Base-by-base conservation (phyloP, 225 moss, liverwort and hornwort genomes). In the Sphagnum contortum region DNA sequence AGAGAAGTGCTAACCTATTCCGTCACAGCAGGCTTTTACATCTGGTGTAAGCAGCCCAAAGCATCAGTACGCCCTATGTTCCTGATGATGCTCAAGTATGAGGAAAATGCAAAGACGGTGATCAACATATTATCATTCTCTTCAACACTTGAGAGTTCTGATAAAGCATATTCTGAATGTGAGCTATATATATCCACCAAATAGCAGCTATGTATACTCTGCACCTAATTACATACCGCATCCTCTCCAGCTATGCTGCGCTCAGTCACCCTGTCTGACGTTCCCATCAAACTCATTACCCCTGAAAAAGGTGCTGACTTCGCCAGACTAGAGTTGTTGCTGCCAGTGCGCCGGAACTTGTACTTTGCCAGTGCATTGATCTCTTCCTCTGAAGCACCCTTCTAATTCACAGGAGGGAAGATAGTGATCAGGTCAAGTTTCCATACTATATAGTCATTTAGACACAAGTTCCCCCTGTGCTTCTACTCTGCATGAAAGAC, bases 331-430 rank as follows among this genome's bases (percentile, higher is more conserved):
- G 67, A 29, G 78, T 92, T 98, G 49, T 89, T 87, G 45, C 61
- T 85, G 14, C 62, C 78, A 57, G 68, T 68, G 57, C 84, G 84
- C 62, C 87, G 78, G 61, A 90, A 98, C 72, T 89, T 98, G 45
- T 82, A 90, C n/a, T 90, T 86, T 2, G 96, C 88, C 44, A 98
- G 66, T 49, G 70, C 74, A 61, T 80, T 98, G 45, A 98, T 98
- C 57, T 98, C 96, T 82, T 98, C 96, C 66, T 98, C 96, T 0
- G 96, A 90, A 2, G 96, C 96, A 13, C 96, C 96, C 73, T 98
- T 92, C 72, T 84, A 68, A 29, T 29, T 3, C 11, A 4, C 47
- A 47, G 44, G 45, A 49, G 11, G n/a, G 10, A 12, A 12, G 5
- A 62, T 0, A 3, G 11, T 5, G 13, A 13, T 11, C 4, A 57